phyloP scores from a whole-genome alignment of 2,329 filamentous ascomycete genomes.

The Colletotrichum orbiculare region DNA sequence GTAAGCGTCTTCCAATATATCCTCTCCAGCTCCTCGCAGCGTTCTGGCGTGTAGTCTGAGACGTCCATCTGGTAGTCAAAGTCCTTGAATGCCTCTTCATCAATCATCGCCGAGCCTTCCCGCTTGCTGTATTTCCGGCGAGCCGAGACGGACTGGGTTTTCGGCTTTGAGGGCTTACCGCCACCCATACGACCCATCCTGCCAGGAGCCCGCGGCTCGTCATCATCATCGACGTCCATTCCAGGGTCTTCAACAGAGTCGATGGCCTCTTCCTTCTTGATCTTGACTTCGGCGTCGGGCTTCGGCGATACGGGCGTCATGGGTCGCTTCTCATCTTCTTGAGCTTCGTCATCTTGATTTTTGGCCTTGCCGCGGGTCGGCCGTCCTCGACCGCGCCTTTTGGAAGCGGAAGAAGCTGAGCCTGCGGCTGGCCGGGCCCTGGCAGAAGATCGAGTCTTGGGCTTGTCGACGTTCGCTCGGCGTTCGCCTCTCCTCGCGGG shows the following conservation, averaged over 20 bases:
- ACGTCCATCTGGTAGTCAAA: slow-evolving; percentile 92
- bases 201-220: slow-evolving; percentile 49
- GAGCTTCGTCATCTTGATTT: slow-evolving; percentile 49
- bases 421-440: slow-evolving; percentile 42
- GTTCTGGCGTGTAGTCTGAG: slow-evolving; percentile 88
- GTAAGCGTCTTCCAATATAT: slow-evolving; percentile 98
- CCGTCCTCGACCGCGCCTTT: slow-evolving; percentile 54
- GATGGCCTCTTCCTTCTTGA: slow-evolving; percentile 48
- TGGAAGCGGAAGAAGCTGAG: slow-evolving; percentile 47
- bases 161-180: slow-evolving; percentile 62
- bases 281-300: slow-evolving; percentile 46
- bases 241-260: slow-evolving; percentile 64
- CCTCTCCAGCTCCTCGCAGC: slow-evolving; percentile 93
- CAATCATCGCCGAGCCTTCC: slow-evolving; percentile 81
- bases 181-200: slow-evolving; percentile 60
- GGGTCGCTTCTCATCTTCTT: slow-evolving; percentile 37
- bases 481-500: slow-evolving; percentile 89
- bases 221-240: slow-evolving; percentile 46
- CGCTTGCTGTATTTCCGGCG: slow-evolving; percentile 87
- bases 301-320: slow-evolving; percentile 42
- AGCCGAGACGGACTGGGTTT: slow-evolving; percentile 82
- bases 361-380: slow-evolving; percentile 51
- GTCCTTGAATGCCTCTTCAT: slow-evolving; percentile 89
- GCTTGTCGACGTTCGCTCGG: slow-evolving; percentile 69
- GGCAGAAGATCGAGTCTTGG: slow-evolving; percentile 54